Evolutionary conservation across 2,329 filamentous ascomycete species (phyloP), one percentile per base, ranked within the genome.

Genomic region (Dothiorella sarmentorum): DNA sequence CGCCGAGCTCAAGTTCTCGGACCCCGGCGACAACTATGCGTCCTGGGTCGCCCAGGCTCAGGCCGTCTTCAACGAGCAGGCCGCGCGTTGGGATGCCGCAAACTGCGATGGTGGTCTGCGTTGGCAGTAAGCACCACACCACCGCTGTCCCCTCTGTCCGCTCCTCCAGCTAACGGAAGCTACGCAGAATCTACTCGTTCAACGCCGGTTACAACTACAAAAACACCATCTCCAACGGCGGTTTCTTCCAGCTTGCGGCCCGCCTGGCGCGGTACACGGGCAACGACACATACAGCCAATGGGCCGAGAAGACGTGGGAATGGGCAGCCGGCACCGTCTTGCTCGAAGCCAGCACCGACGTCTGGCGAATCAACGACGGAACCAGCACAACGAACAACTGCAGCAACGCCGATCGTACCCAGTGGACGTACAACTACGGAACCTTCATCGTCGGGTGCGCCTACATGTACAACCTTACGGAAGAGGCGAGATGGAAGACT

Each of bases 1-100:
- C 2, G 87, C 88, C 35, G 90, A 95, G 73, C 83, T 86, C 66
- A 85, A 85, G 62, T 93, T 88, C 66, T 86, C 87, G 1, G 82
- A 91, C 65, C 86, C 88, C 4, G 80, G 83, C 0, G 63, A 76
- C 0, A 82, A 40, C 15, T 44, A 62, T 27, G 62, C 62, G 15
- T 64, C 65, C 5, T 66, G 64, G 64, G 55, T 66, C 11, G 64
- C 61, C 4, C 63, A 66, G 22, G 64, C 64, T 7, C 72, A 75
- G 59, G 72, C 68, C 3, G 73, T 76, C 17, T 75, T 76, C 64
- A 74, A 76, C 58, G 64, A 64, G 33, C 73, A 75, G 60, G 67
- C 67, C 2, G 61, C 59, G 3, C 68, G 73, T 40, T 76, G 73
- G 73, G 73, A 76, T 47, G 56, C 63, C 20, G 45, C 56, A 22